These are phyloP conservation scores for Rhodamnia argentea DNA, from an alignment of 345 rosid genomes.

Conservation along the genomic window DNA sequence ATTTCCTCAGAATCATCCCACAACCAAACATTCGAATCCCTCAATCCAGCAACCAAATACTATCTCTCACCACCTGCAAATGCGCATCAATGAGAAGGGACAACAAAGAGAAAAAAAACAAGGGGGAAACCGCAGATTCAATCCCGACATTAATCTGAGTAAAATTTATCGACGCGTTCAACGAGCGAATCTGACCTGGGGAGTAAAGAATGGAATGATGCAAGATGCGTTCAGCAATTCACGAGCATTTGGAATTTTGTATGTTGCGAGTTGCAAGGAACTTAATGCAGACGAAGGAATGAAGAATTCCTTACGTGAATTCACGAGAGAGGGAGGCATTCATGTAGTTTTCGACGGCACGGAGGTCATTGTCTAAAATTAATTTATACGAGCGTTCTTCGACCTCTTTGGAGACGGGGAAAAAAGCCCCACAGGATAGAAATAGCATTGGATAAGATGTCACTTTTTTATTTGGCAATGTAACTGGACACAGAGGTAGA, in stretches of 20 bases:
- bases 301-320: neutral
- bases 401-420: neutral
- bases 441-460: neutral
- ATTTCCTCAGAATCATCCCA: conserved; percentile 12
- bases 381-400: neutral
- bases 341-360: neutral
- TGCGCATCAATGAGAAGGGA: neutral
- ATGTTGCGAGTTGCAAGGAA: neutral
- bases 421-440: neutral
- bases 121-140: neutral
- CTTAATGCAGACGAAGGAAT: neutral
- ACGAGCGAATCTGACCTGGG: neutral
- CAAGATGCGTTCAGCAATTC: neutral
- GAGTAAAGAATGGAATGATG: neutral
- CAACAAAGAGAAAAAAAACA: neutral
- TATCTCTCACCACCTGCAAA: neutral
- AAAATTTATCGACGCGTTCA: neutral
- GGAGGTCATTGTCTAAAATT: neutral
- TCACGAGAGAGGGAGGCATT: neutral
- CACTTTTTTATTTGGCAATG: neutral
- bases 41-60: neutral
- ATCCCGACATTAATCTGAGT: neutral
- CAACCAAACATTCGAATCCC: neutral
- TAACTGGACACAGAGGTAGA: neutral
- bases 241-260: neutral